Base-by-base conservation (phyloP, 2,329 filamentous ascomycete genomes). In the Microsporum canis region DNA sequence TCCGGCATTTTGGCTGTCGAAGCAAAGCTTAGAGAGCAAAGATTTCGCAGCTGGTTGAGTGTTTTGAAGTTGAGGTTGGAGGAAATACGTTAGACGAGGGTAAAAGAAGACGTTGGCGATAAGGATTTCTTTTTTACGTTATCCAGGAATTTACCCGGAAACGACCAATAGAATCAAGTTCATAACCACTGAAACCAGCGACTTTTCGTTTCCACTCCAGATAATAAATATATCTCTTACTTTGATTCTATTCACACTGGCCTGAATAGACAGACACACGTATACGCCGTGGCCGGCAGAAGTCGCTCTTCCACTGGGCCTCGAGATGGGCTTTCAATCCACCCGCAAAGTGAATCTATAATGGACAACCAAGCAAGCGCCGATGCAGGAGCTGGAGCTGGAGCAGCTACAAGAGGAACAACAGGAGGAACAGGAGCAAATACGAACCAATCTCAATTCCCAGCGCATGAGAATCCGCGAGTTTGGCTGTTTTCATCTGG, bases 401-500 rank as follows among this genome's bases (percentile, higher is more conserved):
- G 39, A 43, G 14, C 39, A 43, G 10, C 39, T n/a, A 36, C 34
- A 2, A 10, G 34, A 23, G 17, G 17, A 36, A 10, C 34, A 36
- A 10, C 34, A 36, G 34, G 34, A 36, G 70, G 72, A 63, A 66
- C 65, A 64, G 67, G 69, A 63, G 8, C 27, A 33, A 10, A 10
- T 12, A 12, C 29, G 5, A n/a, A 29, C 27, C 49, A 53, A 62
- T 65, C 68, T 55, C 81, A 81, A 63, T 85, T 85, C 66, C 84
- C 84, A 47, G 76, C 79, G 34, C 82, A 85, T 72, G 80, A 81
- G 70, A 80, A 79, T 57, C 91, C 91, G 58, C 87, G 92, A 69
- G 89, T 92, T 69, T 97, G 94, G 94, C 86, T 99, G 71, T 79
- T 99, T 66, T 96, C 91, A 8, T 87, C 89, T 62, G 89, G 89